These are phyloP conservation scores for Marasmius oreades DNA, from an alignment of 1,284 basidiomycete genomes.

Conservation along the genomic window DNA sequence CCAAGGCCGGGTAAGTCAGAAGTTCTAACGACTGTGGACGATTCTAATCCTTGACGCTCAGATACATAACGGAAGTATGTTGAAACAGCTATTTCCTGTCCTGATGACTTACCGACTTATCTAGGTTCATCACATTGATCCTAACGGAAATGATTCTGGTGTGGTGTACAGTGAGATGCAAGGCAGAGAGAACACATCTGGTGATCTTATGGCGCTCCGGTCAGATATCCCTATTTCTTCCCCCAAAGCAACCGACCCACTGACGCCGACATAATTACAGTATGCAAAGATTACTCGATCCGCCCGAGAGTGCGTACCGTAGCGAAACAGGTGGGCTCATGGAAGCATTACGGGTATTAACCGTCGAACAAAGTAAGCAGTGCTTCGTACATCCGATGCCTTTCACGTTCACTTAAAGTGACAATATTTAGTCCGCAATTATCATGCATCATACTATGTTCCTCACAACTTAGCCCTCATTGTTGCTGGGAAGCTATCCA, in stretches of 20 bases:
- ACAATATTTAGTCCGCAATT: slow-evolving; percentile 69
- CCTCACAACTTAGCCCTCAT: slow-evolving; percentile 92
- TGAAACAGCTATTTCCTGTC: not conserved
- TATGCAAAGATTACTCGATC: slow-evolving; percentile 78
- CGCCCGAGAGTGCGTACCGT: slow-evolving; percentile 83
- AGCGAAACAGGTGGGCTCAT: slow-evolving; percentile 97
- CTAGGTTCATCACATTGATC: slow-evolving; percentile 90
- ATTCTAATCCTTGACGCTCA: slow-evolving; percentile 12
- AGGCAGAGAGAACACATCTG: slow-evolving; percentile 90
- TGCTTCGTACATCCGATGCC: not conserved
- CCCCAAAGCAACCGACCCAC: not conserved
- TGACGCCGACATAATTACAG: slow-evolving; percentile 35
- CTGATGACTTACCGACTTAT: slow-evolving; percentile 1
- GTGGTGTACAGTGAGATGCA: slow-evolving; percentile 99
- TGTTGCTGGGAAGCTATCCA: slow-evolving; percentile 75
- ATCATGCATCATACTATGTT: slow-evolving; percentile 90
- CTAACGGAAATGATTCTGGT: slow-evolving; percentile 88
- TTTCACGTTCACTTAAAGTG: not conserved
- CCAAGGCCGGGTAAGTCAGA: slow-evolving; percentile 64
- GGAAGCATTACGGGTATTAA: slow-evolving; percentile 85
- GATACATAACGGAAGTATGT: slow-evolving; percentile 84
- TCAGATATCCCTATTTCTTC: slow-evolving; percentile 30
- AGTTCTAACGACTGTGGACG: not conserved
- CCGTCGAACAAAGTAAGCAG: slow-evolving; percentile 82
- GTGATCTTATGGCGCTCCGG: slow-evolving; percentile 88